phyloP scores from a whole-genome alignment of 345 rosid species.

The Euclidium syriacum region DNA sequence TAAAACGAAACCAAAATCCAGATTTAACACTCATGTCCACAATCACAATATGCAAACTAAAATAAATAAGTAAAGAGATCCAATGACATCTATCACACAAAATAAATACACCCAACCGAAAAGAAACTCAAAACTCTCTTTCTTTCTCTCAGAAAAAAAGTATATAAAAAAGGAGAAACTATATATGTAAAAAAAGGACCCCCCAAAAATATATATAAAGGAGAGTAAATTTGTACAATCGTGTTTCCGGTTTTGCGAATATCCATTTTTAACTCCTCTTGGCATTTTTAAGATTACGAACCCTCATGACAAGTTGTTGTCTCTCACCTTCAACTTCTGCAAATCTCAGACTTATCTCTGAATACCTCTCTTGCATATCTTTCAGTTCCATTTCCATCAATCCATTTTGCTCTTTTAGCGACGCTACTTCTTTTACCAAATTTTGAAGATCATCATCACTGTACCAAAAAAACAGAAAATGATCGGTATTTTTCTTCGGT shows the following conservation, averaged over 20 bases:
- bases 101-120: neutral
- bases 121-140: conserved; percentile 10
- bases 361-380: conserved; percentile 90
- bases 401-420: conserved; percentile 50
- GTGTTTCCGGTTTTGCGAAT: neutral
- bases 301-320: conserved; percentile 79
- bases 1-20: too few species aligned
- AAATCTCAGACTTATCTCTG: conserved; percentile 80
- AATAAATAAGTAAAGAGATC: neutral
- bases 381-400: conserved; percentile 72
- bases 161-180: neutral
- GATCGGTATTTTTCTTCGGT: neutral
- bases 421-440: conserved; percentile 25
- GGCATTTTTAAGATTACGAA: conserved; percentile 63
- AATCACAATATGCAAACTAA: conserved; percentile 1
- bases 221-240: conserved; percentile 18
- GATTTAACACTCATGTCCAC: too few species aligned
- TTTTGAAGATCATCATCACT: neutral
- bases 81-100: neutral
- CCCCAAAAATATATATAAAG: neutral
- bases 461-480: neutral
- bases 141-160: neutral
- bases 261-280: conserved; percentile 37
- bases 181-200: neutral
- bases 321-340: conserved; percentile 97